These are phyloP conservation scores for Aureobasidium sp. DNA, from an alignment of 2,329 filamentous ascomycete genomes.

Conservation along the genomic window DNA sequence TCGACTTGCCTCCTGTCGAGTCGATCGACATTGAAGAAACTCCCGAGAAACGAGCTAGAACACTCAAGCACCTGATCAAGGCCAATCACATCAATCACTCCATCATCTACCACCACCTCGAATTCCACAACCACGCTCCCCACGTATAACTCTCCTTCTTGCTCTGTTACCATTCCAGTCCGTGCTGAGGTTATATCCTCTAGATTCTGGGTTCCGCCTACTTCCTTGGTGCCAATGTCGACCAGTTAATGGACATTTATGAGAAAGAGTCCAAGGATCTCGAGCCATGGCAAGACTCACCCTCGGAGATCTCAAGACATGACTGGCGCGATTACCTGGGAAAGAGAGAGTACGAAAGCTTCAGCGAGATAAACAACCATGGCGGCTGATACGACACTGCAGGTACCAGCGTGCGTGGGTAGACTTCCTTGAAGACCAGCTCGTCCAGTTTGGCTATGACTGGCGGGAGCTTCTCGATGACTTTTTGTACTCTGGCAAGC, in stretches of 20 bases:
- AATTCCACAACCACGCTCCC: conserved; percentile 74
- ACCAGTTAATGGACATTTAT: conserved; percentile 72
- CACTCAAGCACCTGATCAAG: conserved; percentile 82
- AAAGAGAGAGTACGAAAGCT: conserved; percentile 48
- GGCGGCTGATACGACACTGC: conserved; percentile 11
- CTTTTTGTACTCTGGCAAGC: conserved; percentile 65
- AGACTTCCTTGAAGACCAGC: conserved; percentile 90
- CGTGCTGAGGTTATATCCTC: conserved; percentile 9
- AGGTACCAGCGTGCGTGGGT: conserved; percentile 83
- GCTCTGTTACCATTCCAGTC: background rate
- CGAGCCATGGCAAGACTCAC: conserved; percentile 75
- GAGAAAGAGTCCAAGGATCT: conserved; percentile 63
- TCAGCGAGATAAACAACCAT: background rate
- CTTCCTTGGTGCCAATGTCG: conserved; percentile 64
- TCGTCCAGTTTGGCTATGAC: conserved; percentile 69
- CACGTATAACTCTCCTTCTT: conserved; percentile 45
- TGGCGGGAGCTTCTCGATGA: conserved; percentile 71
- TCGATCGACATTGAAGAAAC: conserved; percentile 73
- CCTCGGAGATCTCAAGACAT: conserved; percentile 68
- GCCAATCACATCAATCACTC: conserved; percentile 88
- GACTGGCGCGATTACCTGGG: conserved; percentile 87
- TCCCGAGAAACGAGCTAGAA: conserved; percentile 68
- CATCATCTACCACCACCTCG: conserved; percentile 65
- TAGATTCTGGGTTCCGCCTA: conserved; percentile 76
- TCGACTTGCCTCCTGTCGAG: conserved; percentile 57